A percentile compares a stretch with the other conserved stretches of the same genome.
Conservation (phyloP, 306 rosid species). For the Vigna hirtella region DNA sequence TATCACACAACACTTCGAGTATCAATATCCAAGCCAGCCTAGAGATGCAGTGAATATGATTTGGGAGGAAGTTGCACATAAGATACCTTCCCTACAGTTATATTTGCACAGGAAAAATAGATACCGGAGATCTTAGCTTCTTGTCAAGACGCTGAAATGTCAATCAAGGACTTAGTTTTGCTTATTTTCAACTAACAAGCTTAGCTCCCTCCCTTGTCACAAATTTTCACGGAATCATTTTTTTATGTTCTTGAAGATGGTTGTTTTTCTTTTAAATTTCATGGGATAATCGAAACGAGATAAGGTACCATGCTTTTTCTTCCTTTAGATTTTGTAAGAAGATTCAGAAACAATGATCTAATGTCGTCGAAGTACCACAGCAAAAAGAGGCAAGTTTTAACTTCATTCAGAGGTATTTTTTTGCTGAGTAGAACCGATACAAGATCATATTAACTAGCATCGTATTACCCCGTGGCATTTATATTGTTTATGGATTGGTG, state of each 20-base stretch:
- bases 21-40: constrained; percentile 75
- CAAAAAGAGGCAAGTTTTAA: background rate
- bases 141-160: constrained; percentile 40
- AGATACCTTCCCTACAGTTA: constrained; percentile 44
- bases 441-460: too few relatives aligned
- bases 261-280: background rate
- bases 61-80: constrained; percentile 81
- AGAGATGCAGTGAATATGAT: constrained; percentile 88
- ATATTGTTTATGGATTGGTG: background rate
- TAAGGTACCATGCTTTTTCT: background rate
- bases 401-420: background rate
- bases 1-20: constrained; percentile 57
- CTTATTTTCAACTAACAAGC: constrained; percentile 19
- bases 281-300: background rate
- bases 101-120: constrained; percentile 9
- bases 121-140: constrained; percentile 58
- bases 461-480: background rate
- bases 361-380: background rate
- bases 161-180: constrained; percentile 9
- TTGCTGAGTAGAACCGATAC: background rate
- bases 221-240: background rate
- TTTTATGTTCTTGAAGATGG: constrained; percentile 14
- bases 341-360: background rate
- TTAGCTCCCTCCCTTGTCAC: constrained; percentile 10
- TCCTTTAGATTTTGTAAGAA: background rate